These are phyloP conservation scores for Aureobasidium vineae DNA, from an alignment of 2,329 filamentous ascomycete species.

Conservation along the genomic window DNA sequence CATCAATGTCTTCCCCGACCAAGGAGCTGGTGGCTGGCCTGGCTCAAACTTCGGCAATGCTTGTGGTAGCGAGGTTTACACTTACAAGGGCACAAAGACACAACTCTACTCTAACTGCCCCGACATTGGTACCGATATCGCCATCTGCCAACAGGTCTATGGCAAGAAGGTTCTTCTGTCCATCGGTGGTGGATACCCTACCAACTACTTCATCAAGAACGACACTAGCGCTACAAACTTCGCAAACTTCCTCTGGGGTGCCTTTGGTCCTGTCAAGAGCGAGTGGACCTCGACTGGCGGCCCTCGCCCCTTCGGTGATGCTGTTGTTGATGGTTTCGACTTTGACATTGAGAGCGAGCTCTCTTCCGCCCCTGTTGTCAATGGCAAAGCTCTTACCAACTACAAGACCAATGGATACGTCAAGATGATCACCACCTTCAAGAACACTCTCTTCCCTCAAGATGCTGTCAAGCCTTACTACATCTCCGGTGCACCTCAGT, in stretches of 20 bases:
- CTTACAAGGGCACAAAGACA: conserved; percentile 42
- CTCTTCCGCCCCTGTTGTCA: conserved; percentile 30
- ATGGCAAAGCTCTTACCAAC: conserved; percentile 32
- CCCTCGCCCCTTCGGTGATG: conserved; percentile 64
- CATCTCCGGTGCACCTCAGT: conserved; percentile 52
- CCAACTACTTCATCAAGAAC: conserved; percentile 47
- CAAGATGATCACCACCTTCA: conserved; percentile 50
- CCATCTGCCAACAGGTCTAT: conserved; percentile 58
- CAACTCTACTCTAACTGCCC: conserved; percentile 55
- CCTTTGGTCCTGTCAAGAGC: conserved; percentile 30
- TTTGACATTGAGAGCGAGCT: conserved; percentile 67
- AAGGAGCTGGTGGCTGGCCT: conserved; percentile 48
- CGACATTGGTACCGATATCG: conserved; percentile 57
- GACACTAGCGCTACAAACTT: conserved; percentile 52
- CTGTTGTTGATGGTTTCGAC: conserved; percentile 71
- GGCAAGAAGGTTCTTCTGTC: conserved; percentile 72
- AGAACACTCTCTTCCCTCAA: conserved; percentile 41
- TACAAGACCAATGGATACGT: conserved; percentile 47
- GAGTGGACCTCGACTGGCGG: conserved; percentile 36
- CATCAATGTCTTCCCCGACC: conserved; percentile 54
- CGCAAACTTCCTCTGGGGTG: conserved; percentile 66
- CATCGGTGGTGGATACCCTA: conserved; percentile 68
- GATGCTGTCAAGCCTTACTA: conserved; percentile 45
- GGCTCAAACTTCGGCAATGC: conserved; percentile 58
- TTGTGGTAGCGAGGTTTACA: conserved; percentile 47